phyloP scores from a whole-genome alignment of 2,329 filamentous ascomycete species.

The Colletotrichum eleusines region DNA sequence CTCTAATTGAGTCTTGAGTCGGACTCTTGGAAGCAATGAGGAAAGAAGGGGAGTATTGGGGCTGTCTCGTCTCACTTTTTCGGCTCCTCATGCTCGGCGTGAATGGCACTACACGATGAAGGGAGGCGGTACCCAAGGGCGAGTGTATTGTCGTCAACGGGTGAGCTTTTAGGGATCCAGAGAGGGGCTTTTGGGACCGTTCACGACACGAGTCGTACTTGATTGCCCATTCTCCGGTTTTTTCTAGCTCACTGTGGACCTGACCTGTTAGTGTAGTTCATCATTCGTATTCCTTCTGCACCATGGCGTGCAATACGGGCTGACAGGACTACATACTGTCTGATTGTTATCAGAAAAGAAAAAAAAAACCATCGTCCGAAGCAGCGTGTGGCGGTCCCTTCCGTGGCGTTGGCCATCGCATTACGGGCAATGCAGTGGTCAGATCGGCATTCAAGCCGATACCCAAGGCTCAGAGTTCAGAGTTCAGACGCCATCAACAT shows the following conservation, averaged over 20 bases:
- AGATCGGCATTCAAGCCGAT: background rate
- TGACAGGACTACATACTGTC: background rate
- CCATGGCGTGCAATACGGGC: background rate
- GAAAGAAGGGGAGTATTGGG: background rate
- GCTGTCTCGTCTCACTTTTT: constrained; percentile 23
- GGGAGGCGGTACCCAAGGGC: constrained; percentile 9
- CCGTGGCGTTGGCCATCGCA: background rate
- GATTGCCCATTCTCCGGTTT: background rate
- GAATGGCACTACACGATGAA: background rate
- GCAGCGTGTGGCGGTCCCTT: background rate
- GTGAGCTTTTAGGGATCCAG: constrained; percentile 25
- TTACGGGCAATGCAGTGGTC: background rate
- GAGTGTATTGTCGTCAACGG: constrained; percentile 39
- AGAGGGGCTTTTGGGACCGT: constrained; percentile 8
- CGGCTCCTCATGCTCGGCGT: constrained; percentile 6
- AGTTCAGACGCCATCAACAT: constrained; percentile 40
- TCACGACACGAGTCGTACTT: constrained; percentile 11
- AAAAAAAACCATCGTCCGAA: background rate
- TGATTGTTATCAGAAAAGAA: no score
- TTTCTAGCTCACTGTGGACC: background rate
- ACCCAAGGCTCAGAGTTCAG: constrained; percentile 26
- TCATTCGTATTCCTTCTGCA: constrained; percentile 12
- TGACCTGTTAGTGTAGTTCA: background rate
- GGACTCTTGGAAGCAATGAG: background rate
- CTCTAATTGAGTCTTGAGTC: constrained; percentile 9